A percentile compares a stretch with the other conserved stretches of the same genome.
Evolutionary conservation across 495 filamentous ascomycete genomes (phyloP).

Genomic region (Aspergillus homomorphus): DNA sequence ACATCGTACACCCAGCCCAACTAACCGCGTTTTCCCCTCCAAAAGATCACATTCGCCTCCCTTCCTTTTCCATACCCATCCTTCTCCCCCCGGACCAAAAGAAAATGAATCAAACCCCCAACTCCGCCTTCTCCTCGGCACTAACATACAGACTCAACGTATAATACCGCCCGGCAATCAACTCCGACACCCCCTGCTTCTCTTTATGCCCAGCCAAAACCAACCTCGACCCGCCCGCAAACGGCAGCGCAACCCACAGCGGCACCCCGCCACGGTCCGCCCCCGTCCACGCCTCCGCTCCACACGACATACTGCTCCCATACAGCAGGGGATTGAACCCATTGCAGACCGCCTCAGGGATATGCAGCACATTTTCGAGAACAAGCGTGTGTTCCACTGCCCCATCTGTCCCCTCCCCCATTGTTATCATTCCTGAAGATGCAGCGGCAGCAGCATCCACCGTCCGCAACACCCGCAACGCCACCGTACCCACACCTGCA

Average conservation of each 20-base stretch:
- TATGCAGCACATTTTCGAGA: conserved; percentile 31
- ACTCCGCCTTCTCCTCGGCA: conserved; percentile 18
- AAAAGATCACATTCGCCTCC: neutral
- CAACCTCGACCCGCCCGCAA: conserved; percentile 19
- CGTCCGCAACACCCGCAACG: conserved; percentile 12
- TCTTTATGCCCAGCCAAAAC: conserved; percentile 21
- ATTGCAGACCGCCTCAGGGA: conserved; percentile 30
- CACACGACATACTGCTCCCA: conserved; percentile 27
- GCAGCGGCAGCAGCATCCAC: conserved; percentile 6
- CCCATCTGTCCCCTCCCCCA: too few relatives aligned
- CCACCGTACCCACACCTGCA: conserved; percentile 27
- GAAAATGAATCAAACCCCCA: neutral
- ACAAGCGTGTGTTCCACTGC: conserved; percentile 13
- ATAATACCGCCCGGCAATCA: conserved; percentile 27
- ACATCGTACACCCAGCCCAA: neutral
- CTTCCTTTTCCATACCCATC: neutral
- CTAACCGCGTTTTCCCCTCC: neutral
- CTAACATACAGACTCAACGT: conserved; percentile 29
- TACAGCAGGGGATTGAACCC: conserved; percentile 27
- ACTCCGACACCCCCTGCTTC: conserved; percentile 23
- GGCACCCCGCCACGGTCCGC: conserved; percentile 15
- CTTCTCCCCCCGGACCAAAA: neutral
- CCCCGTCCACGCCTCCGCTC: conserved; percentile 21
- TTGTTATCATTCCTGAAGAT: too few relatives aligned
- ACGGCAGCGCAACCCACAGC: conserved; percentile 23